Conservation (phyloP, 2,329 filamentous ascomycete genomes). For the Pseudogymnoascus sp. region DNA sequence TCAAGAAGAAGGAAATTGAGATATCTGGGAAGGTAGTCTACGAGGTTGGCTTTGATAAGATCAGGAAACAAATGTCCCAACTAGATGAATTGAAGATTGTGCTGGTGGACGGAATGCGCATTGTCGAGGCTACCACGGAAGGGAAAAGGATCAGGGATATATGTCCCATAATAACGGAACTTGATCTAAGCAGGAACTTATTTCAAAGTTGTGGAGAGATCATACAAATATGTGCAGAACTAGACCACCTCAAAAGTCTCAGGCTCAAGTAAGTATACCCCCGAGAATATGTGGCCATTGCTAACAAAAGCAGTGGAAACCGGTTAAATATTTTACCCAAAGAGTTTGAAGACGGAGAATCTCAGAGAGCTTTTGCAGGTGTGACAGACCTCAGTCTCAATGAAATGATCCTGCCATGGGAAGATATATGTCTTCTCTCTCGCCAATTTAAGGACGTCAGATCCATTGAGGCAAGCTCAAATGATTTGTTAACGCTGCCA, state of each 20-base stretch:
- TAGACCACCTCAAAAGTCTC: constrained; percentile 59
- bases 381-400: constrained; percentile 58
- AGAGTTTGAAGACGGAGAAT: constrained; percentile 28
- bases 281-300: neutral
- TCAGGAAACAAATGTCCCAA: constrained; percentile 69
- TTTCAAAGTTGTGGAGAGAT: constrained; percentile 63
- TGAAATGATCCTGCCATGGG: constrained; percentile 60
- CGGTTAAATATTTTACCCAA: constrained; percentile 49
- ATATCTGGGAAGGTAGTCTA: constrained; percentile 81
- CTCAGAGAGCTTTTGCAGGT: constrained; percentile 38
- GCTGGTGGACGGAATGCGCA: constrained; percentile 69
- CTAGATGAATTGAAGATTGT: constrained; percentile 73
- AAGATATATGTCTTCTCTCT: constrained; percentile 50
- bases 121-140: constrained; percentile 38
- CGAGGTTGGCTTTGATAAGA: constrained; percentile 93
- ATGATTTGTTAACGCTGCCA: constrained; percentile 49
- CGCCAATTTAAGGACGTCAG: constrained; percentile 46
- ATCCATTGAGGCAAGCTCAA: constrained; percentile 47
- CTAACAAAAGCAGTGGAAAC: constrained; percentile 54
- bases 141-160: constrained; percentile 40
- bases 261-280: constrained; percentile 57
- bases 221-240: constrained; percentile 60
- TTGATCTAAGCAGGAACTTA: constrained; percentile 81
- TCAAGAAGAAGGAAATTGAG: constrained; percentile 47
- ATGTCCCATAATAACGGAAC: constrained; percentile 64